These are phyloP conservation scores for Trichoderma arundinaceum DNA, from an alignment of 2,329 filamentous ascomycete genomes.

Conservation along the genomic window DNA sequence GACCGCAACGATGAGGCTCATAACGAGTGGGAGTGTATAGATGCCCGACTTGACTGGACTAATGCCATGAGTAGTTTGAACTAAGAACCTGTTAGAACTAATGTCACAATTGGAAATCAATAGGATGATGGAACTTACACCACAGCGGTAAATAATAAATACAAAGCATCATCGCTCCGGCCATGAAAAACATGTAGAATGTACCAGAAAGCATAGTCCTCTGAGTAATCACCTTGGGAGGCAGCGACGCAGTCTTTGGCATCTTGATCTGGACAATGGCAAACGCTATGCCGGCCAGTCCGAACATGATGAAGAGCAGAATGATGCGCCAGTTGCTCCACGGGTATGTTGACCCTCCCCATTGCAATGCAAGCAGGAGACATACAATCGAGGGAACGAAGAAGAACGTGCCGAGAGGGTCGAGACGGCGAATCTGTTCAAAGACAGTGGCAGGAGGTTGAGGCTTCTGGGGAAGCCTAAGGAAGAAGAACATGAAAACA, in stretches of 20 bases:
- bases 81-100: slow-evolving; percentile 41
- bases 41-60: slow-evolving; percentile 61
- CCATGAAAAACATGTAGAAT: slow-evolving; percentile 54
- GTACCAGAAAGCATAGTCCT: slow-evolving; percentile 59
- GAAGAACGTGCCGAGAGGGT: slow-evolving; percentile 64
- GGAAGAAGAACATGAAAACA: slow-evolving; percentile 56
- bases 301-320: slow-evolving; percentile 59
- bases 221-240: slow-evolving; percentile 59
- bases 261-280: slow-evolving; percentile 57
- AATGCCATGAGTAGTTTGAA: slow-evolving; percentile 62
- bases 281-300: slow-evolving; percentile 54
- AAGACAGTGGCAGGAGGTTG: slow-evolving; percentile 42
- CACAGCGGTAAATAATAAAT: slow-evolving; percentile 62
- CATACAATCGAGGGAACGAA: slow-evolving; percentile 65
- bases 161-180: slow-evolving; percentile 58
- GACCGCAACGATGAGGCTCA: slow-evolving; percentile 60
- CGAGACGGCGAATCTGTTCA: slow-evolving; percentile 58
- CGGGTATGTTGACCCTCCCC: slow-evolving; percentile 61
- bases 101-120: neutral
- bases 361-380: slow-evolving; percentile 67
- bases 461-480: slow-evolving; percentile 49
- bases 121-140: slow-evolving; percentile 48
- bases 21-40: slow-evolving; percentile 61
- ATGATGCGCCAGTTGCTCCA: slow-evolving; percentile 62
- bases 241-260: slow-evolving; percentile 63